phyloP scores from a whole-genome alignment of 2,329 filamentous ascomycete genomes.

The Talaromyces sp. region DNA sequence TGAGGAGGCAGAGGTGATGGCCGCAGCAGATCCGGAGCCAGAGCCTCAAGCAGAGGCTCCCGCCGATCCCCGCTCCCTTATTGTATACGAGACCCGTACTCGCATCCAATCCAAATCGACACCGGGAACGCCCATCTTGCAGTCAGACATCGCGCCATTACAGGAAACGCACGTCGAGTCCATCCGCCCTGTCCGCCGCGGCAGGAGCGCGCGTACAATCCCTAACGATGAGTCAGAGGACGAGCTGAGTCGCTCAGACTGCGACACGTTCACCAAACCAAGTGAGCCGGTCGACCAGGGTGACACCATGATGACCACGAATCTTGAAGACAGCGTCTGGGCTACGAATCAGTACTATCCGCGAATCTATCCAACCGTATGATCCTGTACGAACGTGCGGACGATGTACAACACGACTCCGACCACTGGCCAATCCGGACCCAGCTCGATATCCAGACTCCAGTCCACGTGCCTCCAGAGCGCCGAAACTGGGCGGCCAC shows the following conservation, averaged over 20 bases:
- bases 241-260: background rate
- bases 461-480: background rate
- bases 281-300: background rate
- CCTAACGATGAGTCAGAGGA: background rate
- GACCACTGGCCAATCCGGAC: slow-evolving; percentile 28
- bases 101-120: background rate
- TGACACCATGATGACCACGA: background rate
- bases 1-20: background rate
- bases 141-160: background rate
- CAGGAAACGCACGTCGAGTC: background rate
- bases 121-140: background rate
- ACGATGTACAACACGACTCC: slow-evolving; percentile 26
- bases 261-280: background rate
- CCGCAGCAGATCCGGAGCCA: background rate
- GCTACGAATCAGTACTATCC: background rate
- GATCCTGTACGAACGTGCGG: slow-evolving; percentile 18
- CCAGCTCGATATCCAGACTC: slow-evolving; percentile 24
- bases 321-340: background rate
- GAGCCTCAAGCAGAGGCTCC: background rate
- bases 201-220: background rate
- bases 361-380: background rate
- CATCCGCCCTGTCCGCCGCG: background rate
- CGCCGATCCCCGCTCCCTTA: background rate
- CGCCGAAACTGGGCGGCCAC: background rate
- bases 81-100: background rate